These are phyloP conservation scores for Trametopsis cervina DNA, from an alignment of 768 basidiomycete genomes.

Conservation along the genomic window DNA sequence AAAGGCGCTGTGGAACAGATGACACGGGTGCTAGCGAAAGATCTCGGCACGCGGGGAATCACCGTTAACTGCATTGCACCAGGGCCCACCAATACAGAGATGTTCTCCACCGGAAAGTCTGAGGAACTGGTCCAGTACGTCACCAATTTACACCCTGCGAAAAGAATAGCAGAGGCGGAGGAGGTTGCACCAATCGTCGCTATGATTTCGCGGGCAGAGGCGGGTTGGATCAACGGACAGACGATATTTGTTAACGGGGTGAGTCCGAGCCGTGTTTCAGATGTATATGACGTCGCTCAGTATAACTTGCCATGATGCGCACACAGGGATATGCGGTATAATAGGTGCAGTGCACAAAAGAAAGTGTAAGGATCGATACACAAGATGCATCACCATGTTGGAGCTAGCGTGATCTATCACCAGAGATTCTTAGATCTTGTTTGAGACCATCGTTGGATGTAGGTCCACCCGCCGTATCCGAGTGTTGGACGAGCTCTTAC, in stretches of 20 bases:
- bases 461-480: too few relatives aligned
- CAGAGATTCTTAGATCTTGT: too few relatives aligned
- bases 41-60: constrained; percentile 38
- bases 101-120: constrained; percentile 44
- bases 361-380: too few relatives aligned
- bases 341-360: too few relatives aligned
- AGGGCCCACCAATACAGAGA: constrained; percentile 42
- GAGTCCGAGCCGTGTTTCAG: too few relatives aligned
- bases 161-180: constrained; percentile 36
- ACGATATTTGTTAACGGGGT: constrained; percentile 47
- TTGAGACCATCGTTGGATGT: too few relatives aligned
- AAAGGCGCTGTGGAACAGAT: constrained; percentile 53
- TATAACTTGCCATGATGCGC: too few relatives aligned
- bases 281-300: too few relatives aligned
- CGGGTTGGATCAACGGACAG: constrained; percentile 47
- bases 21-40: constrained; percentile 45
- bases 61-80: constrained; percentile 47
- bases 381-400: too few relatives aligned
- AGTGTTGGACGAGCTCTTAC: too few relatives aligned
- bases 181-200: constrained; percentile 44
- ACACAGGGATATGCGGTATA: too few relatives aligned
- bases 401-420: too few relatives aligned
- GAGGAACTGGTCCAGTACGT: constrained; percentile 36
- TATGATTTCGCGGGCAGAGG: constrained; percentile 42
- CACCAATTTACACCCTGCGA: constrained; percentile 35